phyloP scores from a whole-genome alignment of 2,329 filamentous ascomycete genomes.

The Penicillium expansum region DNA sequence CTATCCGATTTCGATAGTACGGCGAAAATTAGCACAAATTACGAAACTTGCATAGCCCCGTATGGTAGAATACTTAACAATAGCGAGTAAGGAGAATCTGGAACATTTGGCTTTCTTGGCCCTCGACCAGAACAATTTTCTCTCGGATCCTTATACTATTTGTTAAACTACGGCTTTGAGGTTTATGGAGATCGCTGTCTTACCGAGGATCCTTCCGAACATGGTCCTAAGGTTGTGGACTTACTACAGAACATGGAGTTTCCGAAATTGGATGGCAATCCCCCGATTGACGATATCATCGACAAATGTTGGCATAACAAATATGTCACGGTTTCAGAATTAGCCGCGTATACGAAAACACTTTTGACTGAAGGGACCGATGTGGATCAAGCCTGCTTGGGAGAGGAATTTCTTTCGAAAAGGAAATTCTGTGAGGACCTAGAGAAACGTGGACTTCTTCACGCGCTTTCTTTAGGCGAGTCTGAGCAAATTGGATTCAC shows the following conservation, averaged over 20 bases:
- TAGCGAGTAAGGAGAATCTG: constrained; percentile 20
- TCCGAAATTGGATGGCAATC: neutral
- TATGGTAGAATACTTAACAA: constrained; percentile 29
- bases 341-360: neutral
- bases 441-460: constrained; percentile 1
- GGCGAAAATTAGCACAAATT: constrained; percentile 24
- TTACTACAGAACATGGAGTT: neutral
- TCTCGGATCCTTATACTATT: constrained; percentile 32
- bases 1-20: constrained; percentile 33
- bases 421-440: too few species aligned
- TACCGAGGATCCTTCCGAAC: constrained; percentile 23
- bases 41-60: constrained; percentile 26
- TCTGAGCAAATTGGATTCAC: constrained; percentile 24
- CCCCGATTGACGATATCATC: neutral
- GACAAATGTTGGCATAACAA: too few species aligned
- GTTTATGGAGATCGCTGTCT: constrained; percentile 30
- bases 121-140: constrained; percentile 34
- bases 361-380: neutral
- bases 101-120: constrained; percentile 23
- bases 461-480: constrained; percentile 21
- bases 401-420: too few species aligned
- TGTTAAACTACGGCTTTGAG: constrained; percentile 33
- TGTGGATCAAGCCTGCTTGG: too few species aligned
- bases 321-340: neutral
- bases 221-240: constrained; percentile 20